These are phyloP conservation scores for Neurospora sp. DNA, from an alignment of 495 filamentous ascomycete species.

Conservation along the genomic window DNA sequence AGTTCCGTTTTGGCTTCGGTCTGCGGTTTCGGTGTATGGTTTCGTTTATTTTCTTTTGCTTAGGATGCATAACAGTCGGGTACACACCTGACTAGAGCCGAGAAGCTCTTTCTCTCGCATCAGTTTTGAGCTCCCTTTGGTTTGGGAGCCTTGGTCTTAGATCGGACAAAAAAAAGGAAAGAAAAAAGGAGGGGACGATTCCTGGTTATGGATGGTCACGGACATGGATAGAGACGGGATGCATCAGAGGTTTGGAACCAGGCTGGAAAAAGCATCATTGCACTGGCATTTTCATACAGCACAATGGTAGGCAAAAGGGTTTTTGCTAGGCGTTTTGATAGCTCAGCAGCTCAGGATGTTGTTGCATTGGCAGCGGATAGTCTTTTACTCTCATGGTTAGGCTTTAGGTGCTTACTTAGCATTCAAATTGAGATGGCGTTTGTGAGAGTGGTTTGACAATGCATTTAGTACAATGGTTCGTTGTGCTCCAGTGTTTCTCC, in stretches of 20 bases:
- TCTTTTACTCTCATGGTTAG: background rate
- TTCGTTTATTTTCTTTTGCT: background rate
- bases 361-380: background rate
- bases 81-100: background rate
- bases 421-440: background rate
- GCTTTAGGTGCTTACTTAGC: background rate
- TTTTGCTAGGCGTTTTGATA: background rate
- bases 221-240: background rate
- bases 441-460: too few species aligned
- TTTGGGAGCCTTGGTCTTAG: background rate
- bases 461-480: too few species aligned
- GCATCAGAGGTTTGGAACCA: background rate
- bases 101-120: background rate
- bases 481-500: too few species aligned
- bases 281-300: background rate
- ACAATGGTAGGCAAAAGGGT: background rate
- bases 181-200: background rate
- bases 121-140: background rate
- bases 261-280: background rate
- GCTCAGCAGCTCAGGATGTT: background rate
- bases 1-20: too few species aligned
- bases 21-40: background rate
- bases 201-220: background rate
- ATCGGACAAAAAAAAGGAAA: background rate
- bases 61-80: background rate